These are phyloP conservation scores for Metschnikowia drakensbergensis DNA, from an alignment of 805 yeast genomes.

Conservation along the genomic window DNA sequence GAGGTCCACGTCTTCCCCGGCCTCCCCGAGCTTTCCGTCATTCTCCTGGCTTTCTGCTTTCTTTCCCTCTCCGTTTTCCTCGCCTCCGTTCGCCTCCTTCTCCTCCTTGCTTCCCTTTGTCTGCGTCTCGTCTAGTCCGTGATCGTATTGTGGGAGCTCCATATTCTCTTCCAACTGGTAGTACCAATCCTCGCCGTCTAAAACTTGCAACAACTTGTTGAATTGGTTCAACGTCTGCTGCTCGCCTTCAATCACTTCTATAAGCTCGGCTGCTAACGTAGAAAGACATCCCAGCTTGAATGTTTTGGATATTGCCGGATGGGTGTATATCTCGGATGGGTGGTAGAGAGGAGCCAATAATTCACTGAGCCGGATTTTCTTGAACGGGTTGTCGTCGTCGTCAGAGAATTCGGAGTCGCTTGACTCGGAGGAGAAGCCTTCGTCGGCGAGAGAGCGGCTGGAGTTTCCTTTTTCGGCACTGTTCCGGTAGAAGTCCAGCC, in stretches of 20 bases:
- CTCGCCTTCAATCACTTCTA: conserved; percentile 76
- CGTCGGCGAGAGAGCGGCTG: not conserved
- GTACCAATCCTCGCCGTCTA: conserved; percentile 83
- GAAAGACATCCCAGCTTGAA: conserved; percentile 52
- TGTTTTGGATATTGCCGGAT: conserved; percentile 64
- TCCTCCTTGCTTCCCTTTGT: conserved; percentile 13
- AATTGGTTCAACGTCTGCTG: conserved; percentile 71
- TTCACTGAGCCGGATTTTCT: conserved; percentile 32
- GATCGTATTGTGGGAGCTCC: conserved; percentile 67
- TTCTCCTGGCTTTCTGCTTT: not conserved
- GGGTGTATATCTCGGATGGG: conserved; percentile 73
- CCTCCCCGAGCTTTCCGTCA: not conserved
- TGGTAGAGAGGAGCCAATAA: conserved; percentile 74
- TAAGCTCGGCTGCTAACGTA: conserved; percentile 63
- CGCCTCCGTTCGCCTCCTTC: not conserved
- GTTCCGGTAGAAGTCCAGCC: conserved; percentile 28
- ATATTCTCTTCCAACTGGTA: conserved; percentile 61
- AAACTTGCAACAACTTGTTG: conserved; percentile 66
- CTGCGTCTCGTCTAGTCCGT: conserved; percentile 41
- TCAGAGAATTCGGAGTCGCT: conserved; percentile 2
- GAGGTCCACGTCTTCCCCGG: not conserved
- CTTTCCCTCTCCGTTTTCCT: conserved; percentile 3
- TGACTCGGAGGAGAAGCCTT: not conserved
- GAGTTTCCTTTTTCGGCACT: conserved; percentile 1
- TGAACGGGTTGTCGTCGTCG: conserved; percentile 24